Percentiles rank a stretch among this genome's conserved stretches.
These are phyloP conservation scores for Venturia oleaginea DNA, from an alignment of 2,329 filamentous ascomycete species.

Conservation along the genomic window DNA sequence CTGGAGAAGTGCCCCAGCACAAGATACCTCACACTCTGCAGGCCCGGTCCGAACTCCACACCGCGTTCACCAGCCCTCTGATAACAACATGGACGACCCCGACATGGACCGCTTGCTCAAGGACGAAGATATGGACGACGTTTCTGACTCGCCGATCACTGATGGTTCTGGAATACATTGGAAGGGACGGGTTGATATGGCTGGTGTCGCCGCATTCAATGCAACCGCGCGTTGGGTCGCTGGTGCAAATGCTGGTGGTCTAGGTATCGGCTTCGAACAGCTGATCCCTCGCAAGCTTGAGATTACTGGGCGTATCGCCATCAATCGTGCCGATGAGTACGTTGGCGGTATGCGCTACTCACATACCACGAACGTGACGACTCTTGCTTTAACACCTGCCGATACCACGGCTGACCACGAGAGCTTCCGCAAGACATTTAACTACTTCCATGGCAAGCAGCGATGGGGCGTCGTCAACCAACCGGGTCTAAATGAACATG, in stretches of 20 bases:
- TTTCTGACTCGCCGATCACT: slow-evolving; percentile 70
- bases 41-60: slow-evolving; percentile 31
- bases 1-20: slow-evolving; percentile 57
- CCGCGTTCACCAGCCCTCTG: slow-evolving; percentile 40
- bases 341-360: slow-evolving; percentile 80
- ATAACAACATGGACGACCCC: slow-evolving; percentile 42
- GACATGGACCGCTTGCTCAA: slow-evolving; percentile 86
- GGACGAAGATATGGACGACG: slow-evolving; percentile 63
- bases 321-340: slow-evolving; percentile 79
- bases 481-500: slow-evolving; percentile 52
- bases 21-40: slow-evolving; percentile 45
- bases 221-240: slow-evolving; percentile 76
- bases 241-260: slow-evolving; percentile 60
- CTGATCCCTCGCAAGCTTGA: slow-evolving; percentile 62
- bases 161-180: slow-evolving; percentile 55
- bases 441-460: slow-evolving; percentile 75
- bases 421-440: slow-evolving; percentile 65
- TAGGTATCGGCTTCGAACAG: slow-evolving; percentile 45
- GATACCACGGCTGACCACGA: slow-evolving; percentile 50
- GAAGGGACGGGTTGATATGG: slow-evolving; percentile 50
- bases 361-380: slow-evolving; percentile 71
- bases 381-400: slow-evolving; percentile 60
- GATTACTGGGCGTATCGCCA: slow-evolving; percentile 71
- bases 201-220: slow-evolving; percentile 63
- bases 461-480: slow-evolving; percentile 78